Conservation (phyloP, 257 asterid genomes). For the Eustoma russellianum region DNA sequence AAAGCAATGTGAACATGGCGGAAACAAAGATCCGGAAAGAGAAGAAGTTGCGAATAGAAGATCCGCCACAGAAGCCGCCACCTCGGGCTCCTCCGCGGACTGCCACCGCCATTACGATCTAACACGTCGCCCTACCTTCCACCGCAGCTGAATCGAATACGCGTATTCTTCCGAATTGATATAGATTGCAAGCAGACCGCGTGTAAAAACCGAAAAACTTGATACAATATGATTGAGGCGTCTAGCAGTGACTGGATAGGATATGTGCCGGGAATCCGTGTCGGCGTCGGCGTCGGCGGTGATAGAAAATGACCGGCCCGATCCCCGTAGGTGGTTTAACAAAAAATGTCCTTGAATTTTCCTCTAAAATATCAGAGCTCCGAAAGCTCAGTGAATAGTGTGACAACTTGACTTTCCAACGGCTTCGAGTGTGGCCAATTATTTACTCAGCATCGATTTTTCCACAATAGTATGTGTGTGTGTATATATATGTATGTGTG, state of each 20-base stretch:
- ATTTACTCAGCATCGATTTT: too few species aligned
- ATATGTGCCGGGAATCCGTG: background rate
- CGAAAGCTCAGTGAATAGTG: too few species aligned
- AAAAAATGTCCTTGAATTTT: too few species aligned
- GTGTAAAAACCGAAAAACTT: background rate
- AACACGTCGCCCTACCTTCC: background rate
- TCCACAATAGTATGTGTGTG: too few species aligned
- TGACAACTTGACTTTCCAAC: too few species aligned
- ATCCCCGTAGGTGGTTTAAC: constrained; percentile 17
- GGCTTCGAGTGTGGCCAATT: too few species aligned
- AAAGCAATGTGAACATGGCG: constrained; percentile 76
- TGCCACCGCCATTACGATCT: constrained; percentile 69
- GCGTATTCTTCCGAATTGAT: background rate
- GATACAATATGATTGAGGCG: too few species aligned
- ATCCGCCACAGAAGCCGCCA: constrained; percentile 43
- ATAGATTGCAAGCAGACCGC: background rate
- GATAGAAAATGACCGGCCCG: constrained; percentile 2
- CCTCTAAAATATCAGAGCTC: too few species aligned
- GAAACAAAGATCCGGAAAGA: constrained; percentile 88
- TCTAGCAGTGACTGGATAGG: too few species aligned
- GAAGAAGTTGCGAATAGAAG: constrained; percentile 65
- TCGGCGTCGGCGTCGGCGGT: background rate
- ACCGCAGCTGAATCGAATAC: background rate
- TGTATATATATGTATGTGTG: too few species aligned
- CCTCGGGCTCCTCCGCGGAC: constrained; percentile 63